These are phyloP conservation scores for Batrachochytrium dendrobatidis DNA, from an alignment of 371 early-diverging fungal species.

Conservation along the genomic window DNA sequence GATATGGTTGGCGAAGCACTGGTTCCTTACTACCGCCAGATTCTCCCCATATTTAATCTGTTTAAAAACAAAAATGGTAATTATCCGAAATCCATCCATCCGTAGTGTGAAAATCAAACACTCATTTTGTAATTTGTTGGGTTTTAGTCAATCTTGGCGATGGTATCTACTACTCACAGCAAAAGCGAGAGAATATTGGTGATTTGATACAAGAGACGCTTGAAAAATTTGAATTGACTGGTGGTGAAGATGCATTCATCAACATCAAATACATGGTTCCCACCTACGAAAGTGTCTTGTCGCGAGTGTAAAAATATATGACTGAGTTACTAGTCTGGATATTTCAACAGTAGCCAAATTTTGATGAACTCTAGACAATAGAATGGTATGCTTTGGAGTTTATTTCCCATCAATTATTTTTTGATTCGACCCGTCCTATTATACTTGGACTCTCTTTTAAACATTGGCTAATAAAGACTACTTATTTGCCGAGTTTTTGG, in stretches of 20 bases:
- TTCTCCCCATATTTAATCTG: conserved; percentile 50
- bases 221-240: conserved; percentile 52
- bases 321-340: no score
- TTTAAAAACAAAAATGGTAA: conserved; percentile 55
- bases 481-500: no score
- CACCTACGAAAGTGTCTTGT: conserved; percentile 33
- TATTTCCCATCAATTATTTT: no score
- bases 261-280: conserved; percentile 57
- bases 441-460: no score
- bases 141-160: conserved; percentile 48
- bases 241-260: conserved; percentile 56
- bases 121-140: neutral
- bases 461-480: no score
- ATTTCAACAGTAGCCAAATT: no score
- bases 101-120: neutral
- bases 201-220: conserved; percentile 54
- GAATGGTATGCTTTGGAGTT: no score
- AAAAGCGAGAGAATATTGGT: conserved; percentile 54
- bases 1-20: conserved; percentile 55
- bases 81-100: neutral
- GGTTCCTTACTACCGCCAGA: conserved; percentile 54
- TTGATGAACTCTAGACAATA: no score
- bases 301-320: conserved; percentile 27
- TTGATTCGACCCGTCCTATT: no score
- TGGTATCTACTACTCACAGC: conserved; percentile 53